Base-by-base conservation (phyloP, 2,329 filamentous ascomycete genomes). In the Neonectria neomacrospora region DNA sequence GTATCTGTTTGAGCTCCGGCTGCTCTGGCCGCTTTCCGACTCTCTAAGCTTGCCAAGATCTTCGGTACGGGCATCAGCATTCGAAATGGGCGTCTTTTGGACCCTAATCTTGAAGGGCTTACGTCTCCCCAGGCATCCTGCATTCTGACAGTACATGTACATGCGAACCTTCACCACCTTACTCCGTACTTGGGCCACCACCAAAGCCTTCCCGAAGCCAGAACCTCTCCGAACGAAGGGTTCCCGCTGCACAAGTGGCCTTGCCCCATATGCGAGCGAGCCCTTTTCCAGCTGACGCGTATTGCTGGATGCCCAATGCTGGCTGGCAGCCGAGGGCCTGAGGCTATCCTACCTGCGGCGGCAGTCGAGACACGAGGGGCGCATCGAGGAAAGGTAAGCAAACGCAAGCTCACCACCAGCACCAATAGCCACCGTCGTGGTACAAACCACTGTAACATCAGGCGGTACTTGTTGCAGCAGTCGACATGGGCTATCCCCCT, bases 331-430 rank as follows among this genome's bases (percentile, higher is more conserved):
- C 34, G 23, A n/a, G n/a, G n/a, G 37, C 37, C 60, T 71, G 58
- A 68, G 62, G 66, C 57, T 55, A 55, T 61, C 60, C 67, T 66
- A 67, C 67, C 70, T 69, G 60, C 61, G 55, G 63, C 63, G 34
- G 34, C 34, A 37, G 14, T 37, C 34, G 63, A 72, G 66, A 72
- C 70, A 72, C 66, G 64, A 69, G 59, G 67, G 66, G 62, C 61
- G 58, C 65, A 60, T 61, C 59, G 47, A 64, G 42, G 52, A 42
- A 60, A 55, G 51, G 65, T 61, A 66, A 72, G 65, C 63, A 72
- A 69, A 59, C 32, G 32, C 66, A 64, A 48, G 55, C 54, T 52
- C 57, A 42, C 53, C 54, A 56, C 62, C 45, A 67, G 57, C 64
- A 61, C 59, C 60, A 64, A 60, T 58, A 67, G 64, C 58, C 70